These are phyloP conservation scores for Seiridium cupressi DNA, from an alignment of 2,329 filamentous ascomycete species.

Conservation along the genomic window DNA sequence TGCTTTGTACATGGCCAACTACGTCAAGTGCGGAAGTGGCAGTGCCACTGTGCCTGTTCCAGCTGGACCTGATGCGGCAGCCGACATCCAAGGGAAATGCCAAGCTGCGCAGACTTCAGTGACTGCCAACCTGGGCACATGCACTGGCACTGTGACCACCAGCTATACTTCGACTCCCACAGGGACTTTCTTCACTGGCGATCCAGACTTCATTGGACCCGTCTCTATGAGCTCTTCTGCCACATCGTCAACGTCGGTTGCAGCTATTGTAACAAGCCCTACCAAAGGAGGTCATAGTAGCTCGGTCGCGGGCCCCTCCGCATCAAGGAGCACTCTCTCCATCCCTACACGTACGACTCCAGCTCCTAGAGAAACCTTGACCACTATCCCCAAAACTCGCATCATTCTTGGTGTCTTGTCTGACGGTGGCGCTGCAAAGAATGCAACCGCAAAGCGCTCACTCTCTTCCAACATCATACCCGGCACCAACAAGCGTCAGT, in stretches of 20 bases:
- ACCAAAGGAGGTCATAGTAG: neutral
- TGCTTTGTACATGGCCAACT: slow-evolving; percentile 28
- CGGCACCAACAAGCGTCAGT: neutral
- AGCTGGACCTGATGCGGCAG: slow-evolving; percentile 21
- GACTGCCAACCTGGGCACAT: neutral
- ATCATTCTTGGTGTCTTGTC: neutral
- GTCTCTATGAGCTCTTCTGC: slow-evolving; percentile 9
- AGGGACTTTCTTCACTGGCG: neutral
- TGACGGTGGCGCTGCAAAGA: neutral
- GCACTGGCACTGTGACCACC: neutral
- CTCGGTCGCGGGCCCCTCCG: no score
- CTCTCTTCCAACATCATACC: no score
- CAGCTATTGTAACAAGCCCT: neutral
- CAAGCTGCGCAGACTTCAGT: neutral
- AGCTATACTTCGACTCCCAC: neutral
- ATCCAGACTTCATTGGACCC: slow-evolving; percentile 5
- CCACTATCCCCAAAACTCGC: neutral
- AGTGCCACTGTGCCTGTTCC: slow-evolving; percentile 26
- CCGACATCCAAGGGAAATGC: slow-evolving; percentile 22
- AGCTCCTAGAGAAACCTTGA: neutral
- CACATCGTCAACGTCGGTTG: neutral
- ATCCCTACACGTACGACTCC: neutral
- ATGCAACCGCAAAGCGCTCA: neutral
- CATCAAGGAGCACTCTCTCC: neutral
- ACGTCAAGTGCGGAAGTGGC: slow-evolving; percentile 17